Evolutionary conservation across 2,329 filamentous ascomycete genomes (phyloP), one percentile per base, ranked within the genome.

Genomic region (Colletotrichum gigasporum): DNA sequence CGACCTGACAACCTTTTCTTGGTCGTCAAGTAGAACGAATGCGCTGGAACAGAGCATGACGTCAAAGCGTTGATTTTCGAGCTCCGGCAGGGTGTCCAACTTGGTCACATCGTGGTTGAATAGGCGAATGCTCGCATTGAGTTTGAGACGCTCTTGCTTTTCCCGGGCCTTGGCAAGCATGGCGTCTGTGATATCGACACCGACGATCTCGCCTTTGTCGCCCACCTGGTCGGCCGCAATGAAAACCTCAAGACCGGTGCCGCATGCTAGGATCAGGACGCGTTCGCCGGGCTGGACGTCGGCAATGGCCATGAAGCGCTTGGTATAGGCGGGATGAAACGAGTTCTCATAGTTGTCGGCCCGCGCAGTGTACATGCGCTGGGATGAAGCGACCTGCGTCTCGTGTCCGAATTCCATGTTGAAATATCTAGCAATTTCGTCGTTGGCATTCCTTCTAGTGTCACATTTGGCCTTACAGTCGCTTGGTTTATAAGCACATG

Each of bases 181-280:
- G 22, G 69, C 69, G 4, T 63, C 42, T 2, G 73, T 74, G 32
- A 72, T 66, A 59, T 78, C 75, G n/a, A 77, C 69, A 16, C 70
- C 76, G 8, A 75, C 39, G 14, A 78, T 68, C 28, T 59, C 47
- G 8, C 74, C 76, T 2, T 65, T 41, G 2, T 69, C 67, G 9
- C 73, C 71, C 9, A 75, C 68, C 3, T 28, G 37, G 2, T 71
- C 68, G 2, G 73, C 73, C n/a, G 73, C 72, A 14, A 72, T 67
- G 52, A 73, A 71, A 7, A 70, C 67, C 18, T 76, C 74, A 3
- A 76, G 67, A 5, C 74, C 75, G 10, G 75, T 78, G n/a, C 76
- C 76, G 61, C 75, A 78, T 28, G 70, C 73, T n/a, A 76, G 71
- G 30, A 70, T 67, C 3, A 78, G 72, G 22, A 77, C 63, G 20